Evolutionary conservation across 768 basidiomycete genomes (phyloP).

Genomic region (Floccularia luteovirens): DNA sequence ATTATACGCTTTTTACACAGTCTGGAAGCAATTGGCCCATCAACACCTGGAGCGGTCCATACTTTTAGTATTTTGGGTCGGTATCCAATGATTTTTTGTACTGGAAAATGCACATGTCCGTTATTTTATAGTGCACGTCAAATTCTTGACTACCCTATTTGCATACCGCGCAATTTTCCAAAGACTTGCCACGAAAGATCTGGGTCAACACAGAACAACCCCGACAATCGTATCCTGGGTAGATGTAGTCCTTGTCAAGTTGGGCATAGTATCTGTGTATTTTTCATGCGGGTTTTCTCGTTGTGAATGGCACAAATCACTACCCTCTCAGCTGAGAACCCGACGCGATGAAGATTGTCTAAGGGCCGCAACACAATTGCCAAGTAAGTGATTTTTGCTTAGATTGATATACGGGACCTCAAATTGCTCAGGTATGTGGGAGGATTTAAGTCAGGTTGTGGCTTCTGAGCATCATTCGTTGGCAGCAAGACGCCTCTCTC

Average conservation of each 20-base stretch:
- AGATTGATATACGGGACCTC: constrained; percentile 4
- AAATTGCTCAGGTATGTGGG: constrained; percentile 51
- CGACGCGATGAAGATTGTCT: constrained; percentile 45
- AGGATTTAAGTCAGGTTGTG: constrained; percentile 33
- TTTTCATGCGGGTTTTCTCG: constrained; percentile 12
- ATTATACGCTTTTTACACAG: too few relatives aligned
- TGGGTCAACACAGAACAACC: too few relatives aligned
- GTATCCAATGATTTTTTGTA: too few relatives aligned
- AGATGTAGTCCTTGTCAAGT: constrained; percentile 26
- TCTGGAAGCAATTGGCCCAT: too few relatives aligned
- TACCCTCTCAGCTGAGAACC: constrained; percentile 13
- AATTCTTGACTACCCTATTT: constrained; percentile 37
- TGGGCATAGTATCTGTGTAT: background rate
- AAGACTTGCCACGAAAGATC: constrained; percentile 18
- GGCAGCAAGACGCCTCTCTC: constrained; percentile 50
- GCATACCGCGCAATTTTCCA: constrained; percentile 43
- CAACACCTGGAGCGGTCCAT: too few relatives aligned
- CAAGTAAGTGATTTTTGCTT: constrained; percentile 30
- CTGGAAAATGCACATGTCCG: too few relatives aligned
- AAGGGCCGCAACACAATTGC: constrained; percentile 60
- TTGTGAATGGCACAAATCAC: constrained; percentile 20
- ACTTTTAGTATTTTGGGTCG: too few relatives aligned
- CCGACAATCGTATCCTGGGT: constrained; percentile 53
- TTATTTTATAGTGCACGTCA: constrained; percentile 16
- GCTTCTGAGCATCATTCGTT: constrained; percentile 46